Percentiles rank a stretch among this genome's conserved stretches.
phyloP scores from a whole-genome alignment of 306 rosid genomes.

The Gynostemma pentaphyllum region DNA sequence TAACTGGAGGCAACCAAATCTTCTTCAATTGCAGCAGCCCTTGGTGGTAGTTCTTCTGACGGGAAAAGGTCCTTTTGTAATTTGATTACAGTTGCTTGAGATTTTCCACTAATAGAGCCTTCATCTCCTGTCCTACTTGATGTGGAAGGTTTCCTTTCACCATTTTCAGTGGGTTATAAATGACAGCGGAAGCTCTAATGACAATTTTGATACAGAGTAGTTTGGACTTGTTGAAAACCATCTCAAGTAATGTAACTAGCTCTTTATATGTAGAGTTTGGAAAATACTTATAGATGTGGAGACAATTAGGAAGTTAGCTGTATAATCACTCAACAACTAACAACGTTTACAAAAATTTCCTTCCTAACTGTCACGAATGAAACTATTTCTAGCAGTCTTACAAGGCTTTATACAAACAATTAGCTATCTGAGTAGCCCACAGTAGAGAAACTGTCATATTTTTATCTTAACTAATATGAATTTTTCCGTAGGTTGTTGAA shows the following conservation, averaged over 20 bases:
- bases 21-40: too few relatives aligned
- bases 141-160: not conserved
- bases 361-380: not conserved
- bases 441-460: not conserved
- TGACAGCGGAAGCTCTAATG: not conserved
- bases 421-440: constrained; percentile 3
- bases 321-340: not conserved
- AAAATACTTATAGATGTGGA: not conserved
- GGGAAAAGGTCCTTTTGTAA: too few relatives aligned
- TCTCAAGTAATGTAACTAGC: not conserved
- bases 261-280: not conserved
- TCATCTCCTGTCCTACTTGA: too few relatives aligned
- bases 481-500: constrained; percentile 66
- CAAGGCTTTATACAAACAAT: not conserved
- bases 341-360: not conserved
- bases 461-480: constrained; percentile 5
- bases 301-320: not conserved
- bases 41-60: too few relatives aligned
- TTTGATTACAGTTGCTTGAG: too few relatives aligned
- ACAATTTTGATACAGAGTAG: not conserved
- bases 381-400: not conserved
- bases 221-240: not conserved
- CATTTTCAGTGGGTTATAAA: not conserved
- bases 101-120: too few relatives aligned
- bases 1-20: too few relatives aligned